phyloP scores from a whole-genome alignment of 148 eudicot species.

The Dianthus caryophyllus region DNA sequence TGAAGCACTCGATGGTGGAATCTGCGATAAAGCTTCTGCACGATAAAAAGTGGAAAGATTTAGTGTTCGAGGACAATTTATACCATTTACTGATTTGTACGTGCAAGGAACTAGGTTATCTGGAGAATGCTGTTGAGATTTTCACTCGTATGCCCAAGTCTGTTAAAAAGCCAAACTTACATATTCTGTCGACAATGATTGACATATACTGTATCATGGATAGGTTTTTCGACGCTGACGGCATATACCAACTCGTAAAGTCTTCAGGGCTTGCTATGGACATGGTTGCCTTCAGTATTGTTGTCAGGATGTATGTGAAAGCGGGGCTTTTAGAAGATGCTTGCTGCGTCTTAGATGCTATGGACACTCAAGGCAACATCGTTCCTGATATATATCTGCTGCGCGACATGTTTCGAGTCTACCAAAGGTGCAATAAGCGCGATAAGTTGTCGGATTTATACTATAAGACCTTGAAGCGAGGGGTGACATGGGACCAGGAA shows the following conservation, averaged over 20 bases:
- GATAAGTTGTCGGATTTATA: slow-evolving; percentile 63
- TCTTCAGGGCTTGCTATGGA: slow-evolving; percentile 58
- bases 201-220: slow-evolving; percentile 69
- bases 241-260: slow-evolving; percentile 46
- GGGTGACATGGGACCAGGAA: slow-evolving; percentile 75
- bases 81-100: slow-evolving; percentile 83
- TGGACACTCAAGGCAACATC: slow-evolving; percentile 57
- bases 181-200: slow-evolving; percentile 79
- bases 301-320: slow-evolving; percentile 79
- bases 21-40: slow-evolving; percentile 53
- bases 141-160: slow-evolving; percentile 59
- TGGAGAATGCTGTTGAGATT: slow-evolving; percentile 62
- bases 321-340: slow-evolving; percentile 61
- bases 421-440: slow-evolving; percentile 55
- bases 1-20: slow-evolving; percentile 61
- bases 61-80: slow-evolving; percentile 70
- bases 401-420: slow-evolving; percentile 84
- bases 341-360: slow-evolving; percentile 51
- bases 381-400: slow-evolving; percentile 72
- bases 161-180: slow-evolving; percentile 57
- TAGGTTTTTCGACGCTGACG: slow-evolving; percentile 61
- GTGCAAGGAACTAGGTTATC: slow-evolving; percentile 76
- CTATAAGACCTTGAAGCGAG: slow-evolving; percentile 61
- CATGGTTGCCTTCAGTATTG: slow-evolving; percentile 66
- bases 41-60: slow-evolving; percentile 69